Base-by-base conservation (phyloP, 2,329 filamentous ascomycete genomes). In the Berkeleyomyces basicola region DNA sequence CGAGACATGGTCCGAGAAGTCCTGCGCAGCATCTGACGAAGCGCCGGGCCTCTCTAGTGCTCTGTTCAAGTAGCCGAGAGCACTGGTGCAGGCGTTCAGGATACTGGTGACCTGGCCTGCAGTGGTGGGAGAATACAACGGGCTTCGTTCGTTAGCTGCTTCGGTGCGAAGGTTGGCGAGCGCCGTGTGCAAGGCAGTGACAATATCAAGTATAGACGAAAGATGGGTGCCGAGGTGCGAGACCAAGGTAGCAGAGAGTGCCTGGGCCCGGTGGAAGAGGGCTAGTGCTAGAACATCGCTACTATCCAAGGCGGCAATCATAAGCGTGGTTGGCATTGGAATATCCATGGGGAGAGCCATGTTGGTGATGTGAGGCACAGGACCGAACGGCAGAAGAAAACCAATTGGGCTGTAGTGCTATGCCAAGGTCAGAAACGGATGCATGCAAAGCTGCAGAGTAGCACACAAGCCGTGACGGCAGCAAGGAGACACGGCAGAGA, bases 161-260 rank as follows among this genome's bases (percentile, higher is more conserved):
- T 85, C 82, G 66, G 77, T 74, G 62, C 79, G 80, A 36, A 85
- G 73, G 67, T 84, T 79, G 62, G 80, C 78, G 5, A 85, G 73
- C 10, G 78, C 78, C 4, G 76, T 76, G 67, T 84, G 78, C 47
- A 86, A 73, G 51, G 74, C 74, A 62, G 77, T 77, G 46, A 84
- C 76, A 43, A 77, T 76, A 11, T 71, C 69, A 11, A 79, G 75
- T 57, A 81, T 74, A 53, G 78, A 61, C 11, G 47, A 58, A n/a
- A 64, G 42, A 37, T 42, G 37, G 33, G 60, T 43, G 11, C 42
- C 31, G 33, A 61, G 55, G 64, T 82, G 80, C 49, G 78, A 74
- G 2, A 75, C 71, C 14, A 77, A 75, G 33, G 49, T 9, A 4
- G 31, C 7, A 37, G 33, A 55, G 2, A 77, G 75, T 36, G 75